Evolutionary conservation across 257 asterid species (phyloP), one percentile per base, ranked within the genome.

Genomic region (Nicotiana paniculata): DNA sequence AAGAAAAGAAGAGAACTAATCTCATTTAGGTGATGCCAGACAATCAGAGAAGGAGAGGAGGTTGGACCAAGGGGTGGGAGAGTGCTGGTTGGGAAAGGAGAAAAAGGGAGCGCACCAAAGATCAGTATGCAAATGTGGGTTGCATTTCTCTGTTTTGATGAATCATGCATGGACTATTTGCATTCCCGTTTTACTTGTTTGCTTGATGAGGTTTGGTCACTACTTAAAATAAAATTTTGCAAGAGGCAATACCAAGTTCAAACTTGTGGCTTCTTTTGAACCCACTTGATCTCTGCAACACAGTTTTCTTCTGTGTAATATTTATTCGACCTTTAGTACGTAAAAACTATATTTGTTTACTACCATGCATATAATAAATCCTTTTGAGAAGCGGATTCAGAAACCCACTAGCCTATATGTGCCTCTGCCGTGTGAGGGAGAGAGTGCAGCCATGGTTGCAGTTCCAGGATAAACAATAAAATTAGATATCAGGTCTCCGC

Each of bases 81-180:
- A 24, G 75, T 67, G 75, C 53, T 67, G 51, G 10, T 67, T 67
- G 75, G 77, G 18, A 16, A 11, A 69, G 58, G 78, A 70, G 28
- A 13, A 70, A 21, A 33, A 11, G 21, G 21, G 21, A 70, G 35
- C 3, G 1, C 18, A n/a, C n/a, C 39, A 39, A 39, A 4, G 33
- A 17, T 11, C 58, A 39, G 58, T n/a, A 70, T 70, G 77, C 77
- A 39, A 39, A 10, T 18, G 33, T 70, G 58, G 54, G 10, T 70
- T 70, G 58, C n/a, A 21, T 70, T n/a, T 39, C 77, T 39, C 77
- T 70, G 58, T 70, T 70, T 70, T 54, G 77, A 11, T 70, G 77
- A 39, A 10, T 39, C 77, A 39, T 1, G 3, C 11, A 11, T 39
- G 77, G 51, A 39, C 33, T 70, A 70, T 3, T 70, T 70, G 28